These are phyloP conservation scores for Tothia fuscella DNA, from an alignment of 2,329 filamentous ascomycete genomes.

Conservation along the genomic window DNA sequence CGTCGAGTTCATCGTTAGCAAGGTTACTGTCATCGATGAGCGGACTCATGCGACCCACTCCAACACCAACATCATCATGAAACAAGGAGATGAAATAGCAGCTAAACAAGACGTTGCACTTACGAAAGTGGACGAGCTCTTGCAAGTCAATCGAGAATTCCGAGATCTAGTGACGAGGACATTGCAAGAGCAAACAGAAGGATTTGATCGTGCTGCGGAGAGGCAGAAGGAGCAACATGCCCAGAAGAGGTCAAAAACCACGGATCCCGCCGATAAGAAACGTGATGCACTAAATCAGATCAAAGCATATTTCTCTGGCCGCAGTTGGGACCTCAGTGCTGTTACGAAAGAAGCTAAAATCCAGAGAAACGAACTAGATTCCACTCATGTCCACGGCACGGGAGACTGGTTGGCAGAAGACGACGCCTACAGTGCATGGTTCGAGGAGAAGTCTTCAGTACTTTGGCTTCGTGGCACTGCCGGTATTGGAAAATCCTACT, in stretches of 20 bases:
- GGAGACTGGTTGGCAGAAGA: too few relatives aligned
- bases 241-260: not conserved
- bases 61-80: not conserved
- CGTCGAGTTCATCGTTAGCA: not conserved
- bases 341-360: not conserved
- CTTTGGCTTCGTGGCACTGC: constrained; percentile 13
- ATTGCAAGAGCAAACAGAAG: not conserved
- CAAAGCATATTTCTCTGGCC: not conserved
- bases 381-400: too few relatives aligned
- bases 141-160: not conserved
- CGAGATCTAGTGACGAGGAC: not conserved
- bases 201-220: not conserved
- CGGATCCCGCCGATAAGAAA: not conserved
- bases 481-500: constrained; percentile 23
- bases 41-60: too few relatives aligned
- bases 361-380: too few relatives aligned
- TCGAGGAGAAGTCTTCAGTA: too few relatives aligned
- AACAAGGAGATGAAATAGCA: not conserved
- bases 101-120: not conserved
- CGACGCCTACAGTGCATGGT: too few relatives aligned
- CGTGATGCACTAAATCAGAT: not conserved
- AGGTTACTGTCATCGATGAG: not conserved
- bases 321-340: not conserved
- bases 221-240: not conserved
- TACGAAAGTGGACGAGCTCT: not conserved